Percentiles rank a stretch among this genome's conserved stretches.
These are phyloP conservation scores for Cephaloascus albidus DNA, from an alignment of 805 yeast species.

Conservation along the genomic window DNA sequence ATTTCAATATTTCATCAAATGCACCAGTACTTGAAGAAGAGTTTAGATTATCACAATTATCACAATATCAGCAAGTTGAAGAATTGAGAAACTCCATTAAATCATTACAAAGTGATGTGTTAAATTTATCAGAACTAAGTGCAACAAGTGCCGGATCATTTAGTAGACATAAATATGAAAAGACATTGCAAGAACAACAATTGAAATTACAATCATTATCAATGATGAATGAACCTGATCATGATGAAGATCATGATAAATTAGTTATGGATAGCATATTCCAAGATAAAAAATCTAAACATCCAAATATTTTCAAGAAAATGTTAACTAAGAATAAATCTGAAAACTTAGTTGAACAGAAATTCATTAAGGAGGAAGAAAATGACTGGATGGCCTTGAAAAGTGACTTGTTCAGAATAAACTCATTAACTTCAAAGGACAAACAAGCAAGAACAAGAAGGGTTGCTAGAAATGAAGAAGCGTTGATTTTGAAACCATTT, in stretches of 20 bases:
- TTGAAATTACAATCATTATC: constrained; percentile 8
- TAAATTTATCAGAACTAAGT: constrained; percentile 58
- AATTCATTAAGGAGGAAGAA: constrained; percentile 19
- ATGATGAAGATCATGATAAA: constrained; percentile 7
- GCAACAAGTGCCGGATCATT: constrained; percentile 88
- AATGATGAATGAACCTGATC: constrained; percentile 2
- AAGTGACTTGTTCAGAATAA: constrained; percentile 63
- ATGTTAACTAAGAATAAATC: constrained; percentile 23
- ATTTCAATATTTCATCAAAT: constrained; percentile 17
- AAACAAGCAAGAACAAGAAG: constrained; percentile 62
- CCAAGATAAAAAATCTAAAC: constrained; percentile 30
- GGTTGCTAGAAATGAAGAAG: constrained; percentile 27
- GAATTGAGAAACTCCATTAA: constrained; percentile 28
- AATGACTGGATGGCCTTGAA: constrained; percentile 29
- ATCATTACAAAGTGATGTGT: constrained; percentile 34
- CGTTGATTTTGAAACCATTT: constrained; percentile 30
- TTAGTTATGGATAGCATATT: constrained; percentile 29
- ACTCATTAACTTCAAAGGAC: constrained; percentile 59
- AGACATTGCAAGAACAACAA: constrained; percentile 14
- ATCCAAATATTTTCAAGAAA: constrained; percentile 36
- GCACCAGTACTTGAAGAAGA: constrained; percentile 12
- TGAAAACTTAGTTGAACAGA: constrained; percentile 23
- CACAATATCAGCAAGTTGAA: constrained; percentile 21
- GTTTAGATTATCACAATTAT: constrained; percentile 16
- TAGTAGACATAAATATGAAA: constrained; percentile 59